Evolutionary conservation across 2,329 filamentous ascomycete genomes (phyloP).

Genomic region (Aspergillus sp.): DNA sequence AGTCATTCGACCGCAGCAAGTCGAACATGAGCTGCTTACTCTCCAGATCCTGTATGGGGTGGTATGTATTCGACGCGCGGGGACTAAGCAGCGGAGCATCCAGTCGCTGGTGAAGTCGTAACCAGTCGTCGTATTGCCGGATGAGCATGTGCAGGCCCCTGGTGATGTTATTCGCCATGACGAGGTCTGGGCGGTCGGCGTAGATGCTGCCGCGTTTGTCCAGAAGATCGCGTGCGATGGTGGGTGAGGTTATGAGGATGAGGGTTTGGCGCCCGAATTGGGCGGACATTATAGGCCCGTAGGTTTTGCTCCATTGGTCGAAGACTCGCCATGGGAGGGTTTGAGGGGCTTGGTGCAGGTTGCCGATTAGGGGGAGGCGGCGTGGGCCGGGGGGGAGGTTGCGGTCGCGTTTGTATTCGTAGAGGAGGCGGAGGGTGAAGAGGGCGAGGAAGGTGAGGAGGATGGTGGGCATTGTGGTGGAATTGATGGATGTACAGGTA

Average conservation of each 20-base stretch:
- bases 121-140: slow-evolving; percentile 46
- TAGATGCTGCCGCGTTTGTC: slow-evolving; percentile 57
- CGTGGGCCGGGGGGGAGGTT: slow-evolving; percentile 32
- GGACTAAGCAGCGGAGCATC: slow-evolving; percentile 39
- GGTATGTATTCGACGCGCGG: slow-evolving; percentile 37
- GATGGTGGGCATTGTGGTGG: background rate
- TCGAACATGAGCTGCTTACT: slow-evolving; percentile 49
- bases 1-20: slow-evolving; percentile 42
- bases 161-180: slow-evolving; percentile 51
- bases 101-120: slow-evolving; percentile 44
- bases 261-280: slow-evolving; percentile 35
- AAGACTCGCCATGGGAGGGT: slow-evolving; percentile 29
- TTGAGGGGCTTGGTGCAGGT: slow-evolving; percentile 34
- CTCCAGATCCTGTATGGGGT: slow-evolving; percentile 50
- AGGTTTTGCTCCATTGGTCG: slow-evolving; percentile 35
- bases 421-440: slow-evolving; percentile 12
- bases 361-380: slow-evolving; percentile 35
- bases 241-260: slow-evolving; percentile 51
- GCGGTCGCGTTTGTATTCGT: slow-evolving; percentile 17
- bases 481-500: background rate
- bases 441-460: slow-evolving; percentile 1
- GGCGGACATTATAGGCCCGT: slow-evolving; percentile 37
- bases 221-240: slow-evolving; percentile 57
- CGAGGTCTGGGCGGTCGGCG: slow-evolving; percentile 54
- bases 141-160: slow-evolving; percentile 45